A percentile compares a stretch with the other conserved stretches of the same genome.
phyloP scores from a whole-genome alignment of 2,329 filamentous ascomycete species.

The Aureobasidium sp. region DNA sequence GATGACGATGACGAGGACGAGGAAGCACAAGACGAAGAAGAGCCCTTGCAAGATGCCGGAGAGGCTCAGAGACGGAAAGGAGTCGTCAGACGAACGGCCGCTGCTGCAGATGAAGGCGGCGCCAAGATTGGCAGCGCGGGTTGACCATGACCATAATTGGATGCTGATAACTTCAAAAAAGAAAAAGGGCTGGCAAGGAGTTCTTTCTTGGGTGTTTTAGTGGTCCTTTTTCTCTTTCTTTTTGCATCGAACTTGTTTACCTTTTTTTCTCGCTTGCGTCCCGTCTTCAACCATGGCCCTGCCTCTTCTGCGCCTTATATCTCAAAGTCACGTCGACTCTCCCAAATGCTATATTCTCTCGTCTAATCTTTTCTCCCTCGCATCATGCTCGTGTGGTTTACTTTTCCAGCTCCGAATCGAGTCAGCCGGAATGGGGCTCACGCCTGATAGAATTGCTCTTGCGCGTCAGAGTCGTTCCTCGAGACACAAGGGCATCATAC shows the following conservation, averaged over 20 bases:
- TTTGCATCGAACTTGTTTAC: background rate
- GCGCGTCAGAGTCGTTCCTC: background rate
- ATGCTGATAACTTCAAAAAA: background rate
- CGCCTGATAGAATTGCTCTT: background rate
- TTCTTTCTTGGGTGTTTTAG: background rate
- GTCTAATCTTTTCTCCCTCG: background rate
- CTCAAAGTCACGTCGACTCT: background rate
- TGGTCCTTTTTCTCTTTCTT: background rate
- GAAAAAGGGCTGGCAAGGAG: background rate
- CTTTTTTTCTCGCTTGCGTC: background rate
- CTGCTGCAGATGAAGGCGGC: slow-evolving; percentile 4
- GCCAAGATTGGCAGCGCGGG: slow-evolving; percentile 7
- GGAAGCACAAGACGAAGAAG: slow-evolving; percentile 17
- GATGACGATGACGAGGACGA: slow-evolving; percentile 19
- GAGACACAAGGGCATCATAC: background rate
- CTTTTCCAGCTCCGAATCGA: no score
- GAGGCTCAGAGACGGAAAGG: background rate
- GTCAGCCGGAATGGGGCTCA: background rate
- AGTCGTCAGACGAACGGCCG: background rate
- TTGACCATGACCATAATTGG: background rate
- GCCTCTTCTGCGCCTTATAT: background rate
- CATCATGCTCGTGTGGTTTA: background rate
- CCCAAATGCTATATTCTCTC: background rate
- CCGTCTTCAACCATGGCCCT: background rate
- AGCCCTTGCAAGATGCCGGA: background rate